These are phyloP conservation scores for Carpinus viminea DNA, from an alignment of 306 rosid genomes.

Conservation along the genomic window DNA sequence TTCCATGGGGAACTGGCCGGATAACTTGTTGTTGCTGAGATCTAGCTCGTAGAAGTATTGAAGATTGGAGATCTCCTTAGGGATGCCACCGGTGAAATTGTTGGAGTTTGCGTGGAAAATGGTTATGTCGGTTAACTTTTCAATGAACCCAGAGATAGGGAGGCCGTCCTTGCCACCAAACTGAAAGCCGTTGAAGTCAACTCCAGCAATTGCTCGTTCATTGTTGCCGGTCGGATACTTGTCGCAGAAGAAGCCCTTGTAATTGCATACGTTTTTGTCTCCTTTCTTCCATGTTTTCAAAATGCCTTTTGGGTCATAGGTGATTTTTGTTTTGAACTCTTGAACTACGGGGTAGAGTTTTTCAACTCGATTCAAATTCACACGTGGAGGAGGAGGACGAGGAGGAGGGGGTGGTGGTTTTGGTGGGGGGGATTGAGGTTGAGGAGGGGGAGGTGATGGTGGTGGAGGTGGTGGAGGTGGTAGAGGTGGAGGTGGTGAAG, in stretches of 20 bases:
- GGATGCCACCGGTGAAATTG: constrained; percentile 39
- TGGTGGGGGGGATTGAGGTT: neutral
- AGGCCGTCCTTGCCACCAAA: neutral
- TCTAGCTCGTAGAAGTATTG: constrained; percentile 66
- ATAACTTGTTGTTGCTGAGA: constrained; percentile 58
- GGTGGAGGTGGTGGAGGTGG: neutral
- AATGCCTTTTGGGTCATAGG: constrained; percentile 4
- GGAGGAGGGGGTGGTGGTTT: neutral
- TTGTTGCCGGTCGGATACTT: neutral
- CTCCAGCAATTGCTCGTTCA: constrained; percentile 36
- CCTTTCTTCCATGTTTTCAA: constrained; percentile 4
- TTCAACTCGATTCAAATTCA: constrained; percentile 18
- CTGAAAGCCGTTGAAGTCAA: constrained; percentile 44
- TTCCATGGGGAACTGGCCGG: constrained; percentile 37
- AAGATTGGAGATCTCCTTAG: neutral
- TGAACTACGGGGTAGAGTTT: constrained; percentile 24
- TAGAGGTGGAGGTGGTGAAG: fast-evolving
- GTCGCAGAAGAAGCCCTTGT: constrained; percentile 41
- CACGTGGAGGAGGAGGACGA: neutral
- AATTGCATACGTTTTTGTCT: fast-evolving
- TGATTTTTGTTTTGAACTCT: neutral
- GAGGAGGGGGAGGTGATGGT: fast-evolving
- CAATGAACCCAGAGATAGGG: constrained; percentile 26
- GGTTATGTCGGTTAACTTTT: constrained; percentile 35
- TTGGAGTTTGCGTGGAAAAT: constrained; percentile 82